Conservation (phyloP, 169 alveolate genomes). For the Miamiensis avidus region DNA sequence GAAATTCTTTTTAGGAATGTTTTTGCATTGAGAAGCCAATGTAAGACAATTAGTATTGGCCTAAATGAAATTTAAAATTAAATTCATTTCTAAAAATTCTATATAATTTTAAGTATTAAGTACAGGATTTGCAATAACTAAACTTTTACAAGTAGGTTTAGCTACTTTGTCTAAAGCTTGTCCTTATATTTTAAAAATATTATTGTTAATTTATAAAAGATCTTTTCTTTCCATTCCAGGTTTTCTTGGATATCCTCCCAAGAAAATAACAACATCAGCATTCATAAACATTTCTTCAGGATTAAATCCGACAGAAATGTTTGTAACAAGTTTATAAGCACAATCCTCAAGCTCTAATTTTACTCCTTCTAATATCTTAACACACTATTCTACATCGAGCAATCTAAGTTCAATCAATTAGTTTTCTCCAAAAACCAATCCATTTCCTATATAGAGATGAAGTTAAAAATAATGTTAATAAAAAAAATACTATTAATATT, state of each 20-base stretch:
- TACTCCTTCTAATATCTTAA: conserved; percentile 69
- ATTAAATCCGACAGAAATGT: conserved; percentile 57
- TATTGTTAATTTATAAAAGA: conserved; percentile 69
- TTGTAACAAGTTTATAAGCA: conserved; percentile 63
- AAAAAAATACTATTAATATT: no score
- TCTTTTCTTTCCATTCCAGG: conserved; percentile 90
- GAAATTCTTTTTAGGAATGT: conserved; percentile 79
- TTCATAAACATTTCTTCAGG: conserved; percentile 76
- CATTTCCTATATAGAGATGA: conserved; percentile 9
- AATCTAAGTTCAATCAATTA: conserved; percentile 62
- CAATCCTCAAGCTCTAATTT: conserved; percentile 77
- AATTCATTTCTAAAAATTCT: neutral
- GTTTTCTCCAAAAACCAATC: conserved; percentile 72
- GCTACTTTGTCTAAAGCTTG: conserved; percentile 72
- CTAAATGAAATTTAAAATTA: neutral
- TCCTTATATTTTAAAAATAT: conserved; percentile 76
- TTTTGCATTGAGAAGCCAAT: conserved; percentile 55
- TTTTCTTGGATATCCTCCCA: conserved; percentile 82
- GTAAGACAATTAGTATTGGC: conserved; percentile 81
- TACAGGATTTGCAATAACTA: conserved; percentile 85
- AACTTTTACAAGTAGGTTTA: conserved; percentile 70
- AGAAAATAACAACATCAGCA: conserved; percentile 77
- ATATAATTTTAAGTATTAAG: neutral
- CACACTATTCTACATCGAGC: conserved; percentile 66
- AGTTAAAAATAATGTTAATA: no score